Conservation (phyloP, 1,284 basidiomycete species). For the Boletus sp. region DNA sequence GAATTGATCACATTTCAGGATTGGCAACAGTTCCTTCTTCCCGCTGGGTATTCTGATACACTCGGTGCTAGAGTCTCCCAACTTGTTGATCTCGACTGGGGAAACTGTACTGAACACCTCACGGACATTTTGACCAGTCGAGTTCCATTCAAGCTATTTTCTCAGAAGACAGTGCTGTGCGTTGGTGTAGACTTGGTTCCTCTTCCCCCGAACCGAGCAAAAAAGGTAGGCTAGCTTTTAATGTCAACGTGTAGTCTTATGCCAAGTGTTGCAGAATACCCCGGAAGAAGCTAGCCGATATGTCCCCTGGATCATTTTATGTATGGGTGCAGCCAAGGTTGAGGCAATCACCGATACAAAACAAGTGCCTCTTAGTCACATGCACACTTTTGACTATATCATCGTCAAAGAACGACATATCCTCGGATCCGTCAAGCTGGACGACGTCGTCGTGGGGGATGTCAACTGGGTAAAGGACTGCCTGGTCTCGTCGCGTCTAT, state of each 20-base stretch:
- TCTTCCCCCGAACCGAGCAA: slow-evolving; percentile 32
- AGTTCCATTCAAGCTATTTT: slow-evolving; percentile 55
- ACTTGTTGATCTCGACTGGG: slow-evolving; percentile 69
- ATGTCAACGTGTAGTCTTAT: neutral
- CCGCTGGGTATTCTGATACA: slow-evolving; percentile 59
- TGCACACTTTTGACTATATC: slow-evolving; percentile 57
- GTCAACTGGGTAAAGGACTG: slow-evolving; percentile 82
- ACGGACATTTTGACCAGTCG: slow-evolving; percentile 52
- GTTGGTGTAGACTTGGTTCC: slow-evolving; percentile 55
- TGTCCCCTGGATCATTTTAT: slow-evolving; percentile 58
- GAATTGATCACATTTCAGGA: slow-evolving; percentile 32
- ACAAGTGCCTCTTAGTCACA: slow-evolving; percentile 29
- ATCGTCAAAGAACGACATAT: slow-evolving; percentile 52
- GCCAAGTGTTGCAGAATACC: slow-evolving; percentile 13
- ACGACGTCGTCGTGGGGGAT: slow-evolving; percentile 39
- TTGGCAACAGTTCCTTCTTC: slow-evolving; percentile 64
- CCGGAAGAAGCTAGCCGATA: slow-evolving; percentile 31
- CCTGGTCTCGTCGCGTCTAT: slow-evolving; percentile 46
- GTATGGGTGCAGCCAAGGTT: slow-evolving; percentile 70
- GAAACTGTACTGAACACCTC: slow-evolving; percentile 50
- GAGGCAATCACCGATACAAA: slow-evolving; percentile 47
- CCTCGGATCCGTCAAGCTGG: slow-evolving; percentile 25
- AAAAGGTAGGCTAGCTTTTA: slow-evolving; percentile 34
- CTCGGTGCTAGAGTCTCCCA: slow-evolving; percentile 60
- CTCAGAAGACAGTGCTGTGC: slow-evolving; percentile 50